phyloP scores from a whole-genome alignment of 768 basidiomycete species.

The Kwoniella shandongensis region DNA sequence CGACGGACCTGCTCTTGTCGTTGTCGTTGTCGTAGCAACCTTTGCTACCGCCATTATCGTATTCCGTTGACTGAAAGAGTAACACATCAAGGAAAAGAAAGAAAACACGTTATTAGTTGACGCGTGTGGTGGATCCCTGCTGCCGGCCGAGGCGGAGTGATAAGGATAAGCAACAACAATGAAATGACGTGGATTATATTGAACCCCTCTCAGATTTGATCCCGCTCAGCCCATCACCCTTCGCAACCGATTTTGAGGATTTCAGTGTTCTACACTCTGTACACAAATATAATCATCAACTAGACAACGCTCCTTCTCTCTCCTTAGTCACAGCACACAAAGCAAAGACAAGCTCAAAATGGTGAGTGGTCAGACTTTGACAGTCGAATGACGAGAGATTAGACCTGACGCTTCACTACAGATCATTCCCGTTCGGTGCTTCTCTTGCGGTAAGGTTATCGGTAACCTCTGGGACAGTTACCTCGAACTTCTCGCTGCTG shows the following conservation, averaged over 20 bases:
- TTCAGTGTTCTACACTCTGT: too few species aligned
- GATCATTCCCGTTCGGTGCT: slow-evolving; percentile 96
- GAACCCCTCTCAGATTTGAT: too few species aligned
- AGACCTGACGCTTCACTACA: slow-evolving; percentile 44
- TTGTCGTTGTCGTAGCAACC: background rate
- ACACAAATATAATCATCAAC: too few species aligned
- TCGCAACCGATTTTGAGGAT: too few species aligned
- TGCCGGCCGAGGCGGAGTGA: too few species aligned
- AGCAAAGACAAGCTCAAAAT: slow-evolving; percentile 3
- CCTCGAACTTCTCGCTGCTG: slow-evolving; percentile 73
- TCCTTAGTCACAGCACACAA: too few species aligned
- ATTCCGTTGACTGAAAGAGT: background rate
- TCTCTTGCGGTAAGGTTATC: slow-evolving; percentile 95
- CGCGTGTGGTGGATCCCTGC: too few species aligned
- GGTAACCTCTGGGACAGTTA: slow-evolving; percentile 95
- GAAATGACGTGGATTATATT: too few species aligned
- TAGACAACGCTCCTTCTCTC: too few species aligned
- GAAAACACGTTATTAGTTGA: background rate
- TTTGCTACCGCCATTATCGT: slow-evolving; percentile 6
- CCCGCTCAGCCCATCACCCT: too few species aligned
- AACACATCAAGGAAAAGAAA: background rate
- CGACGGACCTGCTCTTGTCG: background rate
- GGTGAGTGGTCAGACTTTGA: slow-evolving; percentile 5
- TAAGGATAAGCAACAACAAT: too few species aligned
- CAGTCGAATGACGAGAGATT: background rate